These are phyloP conservation scores for Ceratocystis ficicola DNA, from an alignment of 2,329 filamentous ascomycete genomes.

Conservation along the genomic window DNA sequence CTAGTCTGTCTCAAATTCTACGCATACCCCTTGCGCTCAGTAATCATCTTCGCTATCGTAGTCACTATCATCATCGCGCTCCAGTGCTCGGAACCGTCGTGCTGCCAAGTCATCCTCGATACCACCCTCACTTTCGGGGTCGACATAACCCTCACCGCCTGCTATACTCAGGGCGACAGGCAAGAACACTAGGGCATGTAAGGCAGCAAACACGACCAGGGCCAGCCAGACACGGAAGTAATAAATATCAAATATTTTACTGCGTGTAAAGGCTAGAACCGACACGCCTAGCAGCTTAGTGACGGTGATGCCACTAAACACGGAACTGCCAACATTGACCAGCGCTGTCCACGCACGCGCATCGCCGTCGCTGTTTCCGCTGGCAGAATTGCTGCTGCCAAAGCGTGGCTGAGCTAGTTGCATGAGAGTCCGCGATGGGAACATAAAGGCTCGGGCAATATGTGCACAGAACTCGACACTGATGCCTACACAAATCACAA, in stretches of 20 bases:
- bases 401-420: constrained; percentile 35
- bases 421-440: constrained; percentile 71
- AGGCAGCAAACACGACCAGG: constrained; percentile 75
- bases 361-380: constrained; percentile 57
- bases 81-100: constrained; percentile 40
- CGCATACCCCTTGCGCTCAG: not conserved
- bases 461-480: constrained; percentile 96
- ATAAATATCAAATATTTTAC: constrained; percentile 99
- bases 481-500: constrained; percentile 95
- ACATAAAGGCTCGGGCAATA: constrained; percentile 90
- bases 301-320: constrained; percentile 91
- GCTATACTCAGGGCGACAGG: constrained; percentile 78
- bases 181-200: constrained; percentile 81
- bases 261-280: constrained; percentile 85
- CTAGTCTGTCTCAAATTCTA: not conserved
- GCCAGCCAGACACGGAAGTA: constrained; percentile 97
- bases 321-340: constrained; percentile 86
- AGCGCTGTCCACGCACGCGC: constrained; percentile 84
- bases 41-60: constrained; percentile 11
- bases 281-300: constrained; percentile 88
- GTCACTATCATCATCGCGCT: constrained; percentile 17
- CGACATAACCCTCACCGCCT: constrained; percentile 77
- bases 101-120: constrained; percentile 79
- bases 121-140: constrained; percentile 76
- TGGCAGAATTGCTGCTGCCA: constrained; percentile 49